A percentile compares a stretch with the other conserved stretches of the same genome.
Evolutionary conservation across 805 yeast genomes (phyloP).

Genomic region (Hagleromyces aurorensis): DNA sequence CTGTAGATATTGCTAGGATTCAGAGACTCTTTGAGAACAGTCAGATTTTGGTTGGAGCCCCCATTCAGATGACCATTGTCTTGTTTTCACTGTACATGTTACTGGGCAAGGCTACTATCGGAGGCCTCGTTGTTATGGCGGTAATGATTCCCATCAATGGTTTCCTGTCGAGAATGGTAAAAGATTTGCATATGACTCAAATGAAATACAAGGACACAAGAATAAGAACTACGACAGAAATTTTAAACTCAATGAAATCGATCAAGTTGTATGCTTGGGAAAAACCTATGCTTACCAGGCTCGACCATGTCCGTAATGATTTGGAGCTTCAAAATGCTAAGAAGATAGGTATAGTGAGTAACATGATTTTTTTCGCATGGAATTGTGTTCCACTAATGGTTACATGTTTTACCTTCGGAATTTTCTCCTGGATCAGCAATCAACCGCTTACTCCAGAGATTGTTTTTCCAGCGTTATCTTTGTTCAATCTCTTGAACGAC

Average conservation of each 20-base stretch:
- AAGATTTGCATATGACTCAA: constrained; percentile 42
- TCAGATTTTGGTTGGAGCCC: constrained; percentile 50
- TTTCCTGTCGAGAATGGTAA: constrained; percentile 37
- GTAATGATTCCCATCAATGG: constrained; percentile 55
- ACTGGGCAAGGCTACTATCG: constrained; percentile 50
- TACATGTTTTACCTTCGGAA: constrained; percentile 51
- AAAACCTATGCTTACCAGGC: constrained; percentile 47
- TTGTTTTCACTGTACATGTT: constrained; percentile 46
- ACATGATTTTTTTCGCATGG: constrained; percentile 50
- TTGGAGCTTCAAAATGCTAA: constrained; percentile 46
- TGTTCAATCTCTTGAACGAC: constrained; percentile 49
- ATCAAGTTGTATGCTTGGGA: constrained; percentile 69
- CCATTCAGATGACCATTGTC: constrained; percentile 47
- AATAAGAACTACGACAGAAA: constrained; percentile 51
- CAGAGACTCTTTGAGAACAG: constrained; percentile 51
- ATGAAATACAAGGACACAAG: constrained; percentile 58
- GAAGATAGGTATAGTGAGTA: constrained; percentile 41
- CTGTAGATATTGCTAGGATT: constrained; percentile 65
- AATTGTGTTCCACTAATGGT: constrained; percentile 57
- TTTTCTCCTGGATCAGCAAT: constrained; percentile 40
- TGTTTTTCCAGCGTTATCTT: constrained; percentile 59
- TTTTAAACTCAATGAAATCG: constrained; percentile 51
- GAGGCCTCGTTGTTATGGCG: constrained; percentile 46
- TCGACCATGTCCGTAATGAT: constrained; percentile 48
- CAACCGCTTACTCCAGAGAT: constrained; percentile 56